Percentiles rank a stretch among this genome's conserved stretches.
Conservation (phyloP, 2,329 filamentous ascomycete genomes). For the Aureobasidium vineae region DNA sequence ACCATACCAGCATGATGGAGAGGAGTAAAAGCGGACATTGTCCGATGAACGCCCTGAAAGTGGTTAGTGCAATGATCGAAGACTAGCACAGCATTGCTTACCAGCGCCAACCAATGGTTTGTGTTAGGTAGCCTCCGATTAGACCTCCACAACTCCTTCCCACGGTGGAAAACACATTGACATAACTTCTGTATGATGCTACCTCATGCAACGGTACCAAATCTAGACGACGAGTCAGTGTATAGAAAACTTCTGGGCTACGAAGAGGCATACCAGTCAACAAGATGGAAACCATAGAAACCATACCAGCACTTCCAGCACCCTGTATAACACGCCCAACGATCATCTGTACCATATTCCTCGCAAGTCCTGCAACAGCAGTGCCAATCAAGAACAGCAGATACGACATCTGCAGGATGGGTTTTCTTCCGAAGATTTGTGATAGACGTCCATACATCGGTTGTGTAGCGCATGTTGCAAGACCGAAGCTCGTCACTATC, state of each 20-base stretch:
- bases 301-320: slow-evolving; percentile 48
- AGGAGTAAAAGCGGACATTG: slow-evolving; percentile 57
- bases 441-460: slow-evolving; percentile 48
- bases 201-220: slow-evolving; percentile 51
- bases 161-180: slow-evolving; percentile 53
- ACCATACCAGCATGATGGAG: slow-evolving; percentile 51
- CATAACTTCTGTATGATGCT: slow-evolving; percentile 51
- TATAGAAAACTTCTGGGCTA: not conserved
- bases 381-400: slow-evolving; percentile 45
- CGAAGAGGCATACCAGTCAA: slow-evolving; percentile 36
- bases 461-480: slow-evolving; percentile 45
- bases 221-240: slow-evolving; percentile 25
- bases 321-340: slow-evolving; percentile 45
- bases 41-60: slow-evolving; percentile 54
- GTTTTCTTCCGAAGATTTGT: slow-evolving; percentile 48
- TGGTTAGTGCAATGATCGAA: not conserved
- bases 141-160: slow-evolving; percentile 54
- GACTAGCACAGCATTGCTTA: slow-evolving; percentile 33
- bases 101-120: slow-evolving; percentile 66
- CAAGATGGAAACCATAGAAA: slow-evolving; percentile 48
- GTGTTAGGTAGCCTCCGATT: slow-evolving; percentile 60
- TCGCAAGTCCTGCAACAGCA: slow-evolving; percentile 41
- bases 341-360: slow-evolving; percentile 43
- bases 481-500: slow-evolving; percentile 46
- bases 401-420: slow-evolving; percentile 43